Evolutionary conservation across 768 basidiomycete species (phyloP), one percentile per base, ranked within the genome.

Genomic region (Mycena chlorophos): DNA sequence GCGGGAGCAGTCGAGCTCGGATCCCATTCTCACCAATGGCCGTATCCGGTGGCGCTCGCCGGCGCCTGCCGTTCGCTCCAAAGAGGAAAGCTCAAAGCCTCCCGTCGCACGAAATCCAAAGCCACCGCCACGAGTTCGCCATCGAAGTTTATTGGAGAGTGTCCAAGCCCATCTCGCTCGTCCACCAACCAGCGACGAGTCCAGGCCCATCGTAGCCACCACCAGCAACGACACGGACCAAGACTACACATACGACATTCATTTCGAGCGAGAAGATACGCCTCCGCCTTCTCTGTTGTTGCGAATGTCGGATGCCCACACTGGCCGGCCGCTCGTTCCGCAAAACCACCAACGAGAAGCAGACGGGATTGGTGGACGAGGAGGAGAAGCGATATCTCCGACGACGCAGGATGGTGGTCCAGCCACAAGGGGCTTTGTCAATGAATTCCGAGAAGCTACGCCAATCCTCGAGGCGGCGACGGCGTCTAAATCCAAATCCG

Each of bases 291-390:
- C 67, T 22, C 60, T 71, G 49, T 60, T 69, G 4, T 49, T 52
- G 30, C 72, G 69, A 28, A 52, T 71, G 31, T 72, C 69, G 23
- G 65, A 69, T 40, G 53, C 62, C 12, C 20, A 4, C 17, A 43
- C 52, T 34, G 45, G 8, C 14, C 38, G 23, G 20, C 38, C 30
- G 16, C 31, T 52, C 30, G 28, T 37, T n/a, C n/a, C 29, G 28
- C 19, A 22, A 22, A 45, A 49, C 1, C 14, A 31, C 19, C 23
- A 30, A 6, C 5, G 31, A 29, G 31, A 34, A 8, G 31, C 10
- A 34, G 40, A 43, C 40, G 40, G 20, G 40, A 23, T 43, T n/a
- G n/a, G n/a, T n/a, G n/a, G n/a, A n/a, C n/a, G n/a, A n/a, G n/a
- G n/a, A n/a, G n/a, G n/a, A n/a, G n/a, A n/a, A n/a, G n/a, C n/a